Percentiles rank a stretch among this genome's conserved stretches.
Evolutionary conservation across 2,329 filamentous ascomycete genomes (phyloP).

Genomic region (Ascochyta rabiei): DNA sequence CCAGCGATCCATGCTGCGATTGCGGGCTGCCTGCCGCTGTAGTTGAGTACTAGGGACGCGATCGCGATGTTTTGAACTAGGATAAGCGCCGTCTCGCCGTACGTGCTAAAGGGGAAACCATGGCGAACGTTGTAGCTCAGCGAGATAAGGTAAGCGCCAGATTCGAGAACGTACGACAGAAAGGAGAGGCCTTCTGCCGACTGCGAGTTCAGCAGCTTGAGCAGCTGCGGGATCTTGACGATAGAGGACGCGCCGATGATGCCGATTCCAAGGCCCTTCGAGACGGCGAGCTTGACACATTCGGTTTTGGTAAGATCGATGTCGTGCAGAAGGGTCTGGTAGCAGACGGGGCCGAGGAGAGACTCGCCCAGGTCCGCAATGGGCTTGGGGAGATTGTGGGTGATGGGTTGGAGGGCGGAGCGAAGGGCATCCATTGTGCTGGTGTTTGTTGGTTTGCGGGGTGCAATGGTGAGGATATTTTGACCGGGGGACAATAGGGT

Average conservation of each 20-base stretch:
- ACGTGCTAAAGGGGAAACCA: constrained; percentile 94
- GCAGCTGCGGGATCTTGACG: constrained; percentile 95
- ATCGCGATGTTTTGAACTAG: constrained; percentile 92
- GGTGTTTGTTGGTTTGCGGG: constrained; percentile 7
- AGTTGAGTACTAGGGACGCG: constrained; percentile 83
- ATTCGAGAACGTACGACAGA: constrained; percentile 91
- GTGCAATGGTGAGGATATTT: constrained; percentile 15
- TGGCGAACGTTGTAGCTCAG: constrained; percentile 92
- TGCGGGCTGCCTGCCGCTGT: constrained; percentile 69
- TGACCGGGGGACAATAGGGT: neutral
- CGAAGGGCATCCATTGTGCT: constrained; percentile 53
- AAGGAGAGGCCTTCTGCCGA: constrained; percentile 87
- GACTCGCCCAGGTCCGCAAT: constrained; percentile 41
- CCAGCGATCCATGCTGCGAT: constrained; percentile 81
- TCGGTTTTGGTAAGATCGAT: constrained; percentile 76
- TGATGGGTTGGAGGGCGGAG: constrained; percentile 52
- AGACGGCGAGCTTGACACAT: constrained; percentile 88
- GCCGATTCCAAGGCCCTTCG: constrained; percentile 89
- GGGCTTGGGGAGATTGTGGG: constrained; percentile 52
- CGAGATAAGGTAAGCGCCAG: constrained; percentile 81
- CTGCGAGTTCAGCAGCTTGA: constrained; percentile 83
- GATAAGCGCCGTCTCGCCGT: constrained; percentile 92
- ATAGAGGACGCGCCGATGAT: constrained; percentile 90
- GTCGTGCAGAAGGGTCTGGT: constrained; percentile 83
- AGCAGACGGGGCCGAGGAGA: constrained; percentile 83